These are phyloP conservation scores for Pichia sp. DNA, from an alignment of 1,139 yeast genomes.

Conservation along the genomic window DNA sequence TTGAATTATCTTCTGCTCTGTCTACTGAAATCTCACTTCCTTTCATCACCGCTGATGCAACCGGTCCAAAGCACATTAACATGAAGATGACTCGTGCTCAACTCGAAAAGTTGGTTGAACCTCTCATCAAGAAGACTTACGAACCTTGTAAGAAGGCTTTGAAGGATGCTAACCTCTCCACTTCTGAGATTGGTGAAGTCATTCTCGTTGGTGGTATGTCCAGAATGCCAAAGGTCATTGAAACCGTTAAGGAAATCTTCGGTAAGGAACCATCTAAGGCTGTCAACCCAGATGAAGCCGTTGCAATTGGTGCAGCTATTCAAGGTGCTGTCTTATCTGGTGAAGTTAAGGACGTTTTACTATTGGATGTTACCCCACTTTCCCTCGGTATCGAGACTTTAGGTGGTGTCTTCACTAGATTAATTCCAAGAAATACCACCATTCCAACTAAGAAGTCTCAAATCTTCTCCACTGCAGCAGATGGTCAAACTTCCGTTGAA, in stretches of 20 bases:
- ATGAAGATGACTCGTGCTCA: slow-evolving; percentile 88
- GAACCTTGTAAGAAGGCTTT: slow-evolving; percentile 98
- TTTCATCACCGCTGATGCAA: slow-evolving; percentile 91
- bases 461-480: slow-evolving; percentile 96
- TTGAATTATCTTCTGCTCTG: slow-evolving; percentile 90
- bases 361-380: slow-evolving; percentile 95
- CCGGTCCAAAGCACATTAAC: slow-evolving; percentile 98
- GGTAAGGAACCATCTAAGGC: slow-evolving; percentile 97
- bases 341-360: slow-evolving; percentile 91
- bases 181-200: slow-evolving; percentile 90
- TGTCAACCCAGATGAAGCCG: slow-evolving; percentile 99
- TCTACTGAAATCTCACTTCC: slow-evolving; percentile 95
- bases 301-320: slow-evolving; percentile 99
- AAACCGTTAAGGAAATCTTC: slow-evolving; percentile 88
- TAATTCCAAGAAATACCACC: slow-evolving; percentile 96
- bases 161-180: slow-evolving; percentile 85
- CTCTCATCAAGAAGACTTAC: slow-evolving; percentile 83
- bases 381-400: slow-evolving; percentile 97
- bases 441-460: slow-evolving; percentile 97
- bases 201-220: slow-evolving; percentile 99
- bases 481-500: slow-evolving; percentile 98
- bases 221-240: slow-evolving; percentile 99
- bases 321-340: slow-evolving; percentile 99
- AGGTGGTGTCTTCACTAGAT: slow-evolving; percentile 98
- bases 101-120: slow-evolving; percentile 86